A percentile compares a stretch with the other conserved stretches of the same genome.
Conservation (phyloP, 257 asterid genomes). For the Przewalskia tangutica region DNA sequence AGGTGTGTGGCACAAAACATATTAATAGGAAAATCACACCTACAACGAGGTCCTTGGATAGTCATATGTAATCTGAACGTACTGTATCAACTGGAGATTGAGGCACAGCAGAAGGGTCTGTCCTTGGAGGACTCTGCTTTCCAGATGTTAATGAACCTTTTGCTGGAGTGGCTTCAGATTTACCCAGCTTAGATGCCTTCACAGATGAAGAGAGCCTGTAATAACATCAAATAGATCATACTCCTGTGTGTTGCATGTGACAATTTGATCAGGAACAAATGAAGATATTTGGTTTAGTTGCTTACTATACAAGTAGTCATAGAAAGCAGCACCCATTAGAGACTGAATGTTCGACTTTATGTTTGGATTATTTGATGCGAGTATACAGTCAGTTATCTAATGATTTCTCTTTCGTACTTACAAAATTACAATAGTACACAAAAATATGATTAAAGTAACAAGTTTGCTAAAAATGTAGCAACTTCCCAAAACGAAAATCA, state of each 20-base stretch:
- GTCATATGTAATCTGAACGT: constrained; percentile 10
- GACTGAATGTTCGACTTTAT: not conserved
- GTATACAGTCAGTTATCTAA: not conserved
- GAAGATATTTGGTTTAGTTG: not conserved
- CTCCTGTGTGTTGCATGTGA: not conserved
- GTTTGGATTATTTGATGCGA: not conserved
- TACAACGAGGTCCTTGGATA: not conserved
- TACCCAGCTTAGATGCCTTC: constrained; percentile 45
- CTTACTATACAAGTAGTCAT: not conserved
- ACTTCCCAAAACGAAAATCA: not conserved
- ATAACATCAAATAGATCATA: constrained; percentile 4
- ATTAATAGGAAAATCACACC: not conserved
- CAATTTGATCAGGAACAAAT: not conserved
- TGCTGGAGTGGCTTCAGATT: constrained; percentile 59
- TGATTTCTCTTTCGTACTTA: not conserved
- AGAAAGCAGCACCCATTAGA: not conserved
- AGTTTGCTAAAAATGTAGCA: not conserved
- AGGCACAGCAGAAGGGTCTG: constrained; percentile 35
- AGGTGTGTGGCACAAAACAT: not conserved
- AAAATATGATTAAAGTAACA: not conserved
- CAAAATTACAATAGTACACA: not conserved
- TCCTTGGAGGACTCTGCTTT: constrained; percentile 31
- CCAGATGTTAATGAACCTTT: constrained; percentile 49
- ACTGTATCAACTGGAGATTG: constrained; percentile 51
- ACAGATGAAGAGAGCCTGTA: constrained; percentile 57